A percentile compares a stretch with the other conserved stretches of the same genome.
Conservation (phyloP, 345 rosid genomes). For the Eucalyptus marginata region DNA sequence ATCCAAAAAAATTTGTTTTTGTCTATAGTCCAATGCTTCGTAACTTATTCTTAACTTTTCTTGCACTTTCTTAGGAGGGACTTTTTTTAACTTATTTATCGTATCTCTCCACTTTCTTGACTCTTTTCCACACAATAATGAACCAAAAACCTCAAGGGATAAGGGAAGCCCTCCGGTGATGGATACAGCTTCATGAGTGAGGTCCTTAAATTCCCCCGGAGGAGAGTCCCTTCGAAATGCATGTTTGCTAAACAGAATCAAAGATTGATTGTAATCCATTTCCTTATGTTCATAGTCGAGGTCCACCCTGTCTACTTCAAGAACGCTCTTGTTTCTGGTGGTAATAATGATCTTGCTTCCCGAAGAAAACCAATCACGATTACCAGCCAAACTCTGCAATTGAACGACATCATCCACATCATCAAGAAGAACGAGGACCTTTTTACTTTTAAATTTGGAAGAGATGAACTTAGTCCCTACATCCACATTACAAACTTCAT, state of each 20-base stretch:
- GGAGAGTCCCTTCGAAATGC: neutral
- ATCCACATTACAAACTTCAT: no score
- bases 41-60: neutral
- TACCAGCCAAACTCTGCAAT: neutral
- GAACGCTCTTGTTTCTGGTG: no score
- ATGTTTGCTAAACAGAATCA: neutral
- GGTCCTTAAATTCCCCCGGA: neutral
- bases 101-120: neutral
- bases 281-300: neutral
- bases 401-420: neutral
- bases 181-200: neutral
- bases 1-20: neutral
- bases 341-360: no score
- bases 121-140: neutral
- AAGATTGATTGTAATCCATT: neutral
- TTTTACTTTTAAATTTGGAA: accelerated
- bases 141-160: neutral
- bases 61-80: neutral
- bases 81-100: no score
- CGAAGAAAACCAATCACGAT: neutral
- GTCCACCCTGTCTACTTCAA: neutral
- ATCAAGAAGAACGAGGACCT: neutral
- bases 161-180: neutral
- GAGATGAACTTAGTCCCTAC: neutral
- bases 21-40: neutral